phyloP scores from a whole-genome alignment of 495 filamentous ascomycete genomes.

The Xanthoparmelia taractica region DNA sequence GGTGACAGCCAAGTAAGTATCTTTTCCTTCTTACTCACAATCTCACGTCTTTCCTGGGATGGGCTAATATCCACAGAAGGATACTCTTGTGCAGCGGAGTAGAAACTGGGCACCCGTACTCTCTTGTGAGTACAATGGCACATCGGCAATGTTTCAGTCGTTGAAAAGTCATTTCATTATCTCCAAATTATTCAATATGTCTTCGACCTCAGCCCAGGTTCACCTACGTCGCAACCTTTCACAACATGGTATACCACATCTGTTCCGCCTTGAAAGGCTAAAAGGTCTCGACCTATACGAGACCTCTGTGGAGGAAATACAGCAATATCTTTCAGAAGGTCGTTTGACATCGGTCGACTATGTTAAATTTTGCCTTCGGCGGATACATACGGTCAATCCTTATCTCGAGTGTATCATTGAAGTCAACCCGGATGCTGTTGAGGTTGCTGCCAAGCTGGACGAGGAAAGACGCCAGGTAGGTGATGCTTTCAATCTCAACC shows the following conservation, averaged over 20 bases:
- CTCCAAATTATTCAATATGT: background rate
- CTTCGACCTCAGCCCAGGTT: background rate
- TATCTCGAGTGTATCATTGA: conserved; percentile 39
- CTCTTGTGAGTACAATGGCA: background rate
- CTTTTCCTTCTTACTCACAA: no score
- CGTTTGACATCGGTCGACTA: conserved; percentile 20
- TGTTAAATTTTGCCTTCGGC: conserved; percentile 22
- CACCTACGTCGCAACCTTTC: background rate
- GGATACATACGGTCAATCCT: conserved; percentile 20
- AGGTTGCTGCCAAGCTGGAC: conserved; percentile 39
- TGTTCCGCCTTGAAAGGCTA: conserved; percentile 11
- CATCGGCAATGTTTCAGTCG: background rate
- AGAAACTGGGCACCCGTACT: background rate
- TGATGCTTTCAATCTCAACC: background rate
- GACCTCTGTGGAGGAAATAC: conserved; percentile 18
- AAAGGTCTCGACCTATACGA: conserved; percentile 18
- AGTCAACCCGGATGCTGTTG: conserved; percentile 42
- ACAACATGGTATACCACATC: conserved; percentile 1
- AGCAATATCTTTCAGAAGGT: conserved; percentile 12
- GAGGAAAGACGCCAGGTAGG: conserved; percentile 30
- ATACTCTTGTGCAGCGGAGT: background rate
- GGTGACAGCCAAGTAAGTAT: no score
- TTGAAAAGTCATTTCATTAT: background rate
- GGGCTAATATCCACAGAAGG: background rate
- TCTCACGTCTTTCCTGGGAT: no score